Evolutionary conservation across 495 filamentous ascomycete species (phyloP), one percentile per base, ranked within the genome.

Genomic region (Rusavskia elegans): DNA sequence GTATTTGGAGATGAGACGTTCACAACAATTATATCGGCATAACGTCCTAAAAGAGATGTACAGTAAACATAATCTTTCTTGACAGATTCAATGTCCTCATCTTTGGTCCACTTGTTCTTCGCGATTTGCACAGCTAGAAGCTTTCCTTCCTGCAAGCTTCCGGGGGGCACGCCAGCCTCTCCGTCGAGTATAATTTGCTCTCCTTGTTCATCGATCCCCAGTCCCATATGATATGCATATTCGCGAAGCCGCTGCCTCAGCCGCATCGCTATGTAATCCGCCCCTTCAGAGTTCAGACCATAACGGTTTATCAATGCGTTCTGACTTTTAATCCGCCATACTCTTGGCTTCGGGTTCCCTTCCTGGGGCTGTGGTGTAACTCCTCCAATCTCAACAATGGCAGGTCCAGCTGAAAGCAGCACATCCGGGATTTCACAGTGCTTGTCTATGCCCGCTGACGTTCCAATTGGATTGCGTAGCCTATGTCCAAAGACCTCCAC

Each of bases 401-500:
- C 78, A 5, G 87, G 80, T 19, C 90, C 90, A 6, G 94, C 72
- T 2, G 79, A 83, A 53, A 95, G 83, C 11, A 97, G 75, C 2
- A 82, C 72, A 55, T 88, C 82, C 5, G 87, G 85, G 50, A 95
- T 82, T 17, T 93, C 85, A 40, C 80, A 93, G 62, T 93, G 76
- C 68, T 98, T 97, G 70, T 98, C 92, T 16, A 98, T 77, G 35
- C 92, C 92, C 9, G 86, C 93, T 7, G 89, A 93, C 45, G 88
- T 95, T 45, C 81, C 93, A 54, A 97, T 80, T 0, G 92, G 92
- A 64, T 94, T 95, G 51, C 74, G 69, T 29, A 98, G 72, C 11
- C 66, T 75, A 49, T 84, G 77, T 16, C 86, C 89, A 62, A 94
- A 97, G 19, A 98, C 78, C 65, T 78, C 71, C 32, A 79, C 73